phyloP scores from a whole-genome alignment of 2,329 filamentous ascomycete species.

The Aspergillus tanneri region DNA sequence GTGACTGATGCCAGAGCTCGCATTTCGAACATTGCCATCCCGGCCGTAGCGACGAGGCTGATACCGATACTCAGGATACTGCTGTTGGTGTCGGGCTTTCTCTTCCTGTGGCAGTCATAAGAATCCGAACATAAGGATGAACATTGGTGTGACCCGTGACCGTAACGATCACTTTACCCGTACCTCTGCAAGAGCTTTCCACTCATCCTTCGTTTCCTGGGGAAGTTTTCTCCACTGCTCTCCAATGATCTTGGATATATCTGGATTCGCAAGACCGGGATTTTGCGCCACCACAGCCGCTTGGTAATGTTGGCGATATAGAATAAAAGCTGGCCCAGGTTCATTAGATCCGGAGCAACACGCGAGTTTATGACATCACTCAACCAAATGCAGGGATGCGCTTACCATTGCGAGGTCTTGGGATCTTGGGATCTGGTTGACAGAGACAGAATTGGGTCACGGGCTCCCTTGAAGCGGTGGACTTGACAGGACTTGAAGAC shows the following conservation, averaged over 20 bases:
- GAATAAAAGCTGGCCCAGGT: slow-evolving; percentile 97
- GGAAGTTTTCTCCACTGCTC: slow-evolving; percentile 82
- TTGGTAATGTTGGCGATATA: slow-evolving; percentile 93
- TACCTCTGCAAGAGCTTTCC: slow-evolving; percentile 86
- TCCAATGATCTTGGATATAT: slow-evolving; percentile 96
- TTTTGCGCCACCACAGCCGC: slow-evolving; percentile 75
- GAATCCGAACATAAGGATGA: background rate
- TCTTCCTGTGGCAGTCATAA: slow-evolving; percentile 61
- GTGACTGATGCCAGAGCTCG: slow-evolving; percentile 36
- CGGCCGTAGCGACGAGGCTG: slow-evolving; percentile 73
- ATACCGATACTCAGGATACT: slow-evolving; percentile 93
- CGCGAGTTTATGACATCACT: slow-evolving; percentile 17
- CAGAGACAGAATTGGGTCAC: slow-evolving; percentile 63
- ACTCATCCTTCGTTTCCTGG: slow-evolving; percentile 73
- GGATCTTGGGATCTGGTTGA: slow-evolving; percentile 69
- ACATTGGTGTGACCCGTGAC: too few species aligned
- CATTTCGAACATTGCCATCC: slow-evolving; percentile 46
- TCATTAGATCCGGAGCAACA: slow-evolving; percentile 76
- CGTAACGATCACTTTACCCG: slow-evolving; percentile 17
- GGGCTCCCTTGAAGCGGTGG: slow-evolving; percentile 40
- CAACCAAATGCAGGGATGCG: slow-evolving; percentile 24
- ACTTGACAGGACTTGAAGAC: slow-evolving; percentile 38
- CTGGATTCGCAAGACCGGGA: slow-evolving; percentile 88
- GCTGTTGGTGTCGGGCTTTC: slow-evolving; percentile 81
- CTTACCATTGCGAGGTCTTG: slow-evolving; percentile 69